Evolutionary conservation across 768 basidiomycete genomes (phyloP).

Genomic region (Chlorophyllum brunneum): DNA sequence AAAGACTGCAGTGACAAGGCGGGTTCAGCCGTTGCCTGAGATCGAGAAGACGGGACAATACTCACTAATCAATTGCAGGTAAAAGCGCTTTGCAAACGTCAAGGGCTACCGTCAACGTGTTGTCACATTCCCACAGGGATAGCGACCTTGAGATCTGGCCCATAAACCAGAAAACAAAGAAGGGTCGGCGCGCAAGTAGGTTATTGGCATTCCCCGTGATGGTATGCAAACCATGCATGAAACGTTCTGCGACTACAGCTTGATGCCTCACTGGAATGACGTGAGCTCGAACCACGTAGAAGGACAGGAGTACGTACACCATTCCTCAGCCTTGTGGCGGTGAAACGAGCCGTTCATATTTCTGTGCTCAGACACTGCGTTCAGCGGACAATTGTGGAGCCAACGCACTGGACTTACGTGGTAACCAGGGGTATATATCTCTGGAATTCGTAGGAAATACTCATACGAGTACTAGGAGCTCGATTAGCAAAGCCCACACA

Average conservation of each 20-base stretch:
- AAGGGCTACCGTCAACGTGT: conserved; percentile 53
- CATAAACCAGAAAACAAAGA: conserved; percentile 77
- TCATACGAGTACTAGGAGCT: conserved; percentile 56
- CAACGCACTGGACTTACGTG: conserved; percentile 34
- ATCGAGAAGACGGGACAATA: conserved; percentile 9
- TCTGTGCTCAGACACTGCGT: conserved; percentile 16
- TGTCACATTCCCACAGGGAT: conserved; percentile 58
- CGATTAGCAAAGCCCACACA: neutral
- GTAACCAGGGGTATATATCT: conserved; percentile 57
- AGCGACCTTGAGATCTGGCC: conserved; percentile 62
- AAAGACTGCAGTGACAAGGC: conserved; percentile 32
- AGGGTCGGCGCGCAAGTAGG: conserved; percentile 53
- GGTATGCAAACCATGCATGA: conserved; percentile 54
- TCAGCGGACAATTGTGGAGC: neutral
- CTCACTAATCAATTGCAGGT: conserved; percentile 54
- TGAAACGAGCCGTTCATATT: conserved; percentile 44
- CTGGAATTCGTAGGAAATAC: conserved; percentile 66
- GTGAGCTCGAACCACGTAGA: conserved; percentile 2
- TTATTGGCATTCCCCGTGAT: conserved; percentile 54
- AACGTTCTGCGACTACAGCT: conserved; percentile 51
- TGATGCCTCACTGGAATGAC: conserved; percentile 53
- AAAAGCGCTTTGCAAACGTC: conserved; percentile 61
- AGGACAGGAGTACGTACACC: conserved; percentile 47
- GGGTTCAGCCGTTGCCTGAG: no score
- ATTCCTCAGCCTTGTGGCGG: conserved; percentile 58